These are phyloP conservation scores for Pisolithus microcarpus DNA, from an alignment of 768 basidiomycete genomes.

Conservation along the genomic window DNA sequence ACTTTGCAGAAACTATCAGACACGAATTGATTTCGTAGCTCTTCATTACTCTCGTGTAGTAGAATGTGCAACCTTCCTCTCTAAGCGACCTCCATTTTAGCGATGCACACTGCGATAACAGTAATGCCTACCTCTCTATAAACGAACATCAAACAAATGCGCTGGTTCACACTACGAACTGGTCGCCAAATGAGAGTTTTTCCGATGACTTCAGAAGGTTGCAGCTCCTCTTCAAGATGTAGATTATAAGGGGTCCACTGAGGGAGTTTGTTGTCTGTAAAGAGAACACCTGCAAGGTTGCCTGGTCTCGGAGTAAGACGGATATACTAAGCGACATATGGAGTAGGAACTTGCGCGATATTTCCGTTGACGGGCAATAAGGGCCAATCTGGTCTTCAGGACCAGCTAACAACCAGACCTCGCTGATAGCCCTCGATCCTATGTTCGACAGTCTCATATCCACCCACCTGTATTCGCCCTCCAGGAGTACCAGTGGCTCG, in stretches of 20 bases:
- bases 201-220: conserved; percentile 43
- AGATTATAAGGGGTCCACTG: conserved; percentile 42
- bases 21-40: conserved; percentile 55
- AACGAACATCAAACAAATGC: conserved; percentile 56
- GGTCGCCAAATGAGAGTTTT: conserved; percentile 53
- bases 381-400: conserved; percentile 61
- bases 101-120: not conserved
- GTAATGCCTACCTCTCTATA: conserved; percentile 49
- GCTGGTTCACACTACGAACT: conserved; percentile 37
- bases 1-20: conserved; percentile 44
- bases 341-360: conserved; percentile 11
- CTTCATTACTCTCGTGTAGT: conserved; percentile 47
- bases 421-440: conserved; percentile 52
- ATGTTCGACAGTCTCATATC: conserved; percentile 58
- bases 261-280: conserved; percentile 47
- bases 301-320: conserved; percentile 9
- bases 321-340: not conserved
- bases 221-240: conserved; percentile 31
- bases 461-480: conserved; percentile 61
- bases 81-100: conserved; percentile 27
- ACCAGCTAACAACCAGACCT: conserved; percentile 65
- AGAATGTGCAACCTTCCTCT: conserved; percentile 43
- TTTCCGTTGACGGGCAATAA: conserved; percentile 15
- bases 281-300: conserved; percentile 32
- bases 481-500: conserved; percentile 43